Evolutionary conservation across 202 grass and related monocot species (phyloP).

Genomic region (Digitaria exilis): DNA sequence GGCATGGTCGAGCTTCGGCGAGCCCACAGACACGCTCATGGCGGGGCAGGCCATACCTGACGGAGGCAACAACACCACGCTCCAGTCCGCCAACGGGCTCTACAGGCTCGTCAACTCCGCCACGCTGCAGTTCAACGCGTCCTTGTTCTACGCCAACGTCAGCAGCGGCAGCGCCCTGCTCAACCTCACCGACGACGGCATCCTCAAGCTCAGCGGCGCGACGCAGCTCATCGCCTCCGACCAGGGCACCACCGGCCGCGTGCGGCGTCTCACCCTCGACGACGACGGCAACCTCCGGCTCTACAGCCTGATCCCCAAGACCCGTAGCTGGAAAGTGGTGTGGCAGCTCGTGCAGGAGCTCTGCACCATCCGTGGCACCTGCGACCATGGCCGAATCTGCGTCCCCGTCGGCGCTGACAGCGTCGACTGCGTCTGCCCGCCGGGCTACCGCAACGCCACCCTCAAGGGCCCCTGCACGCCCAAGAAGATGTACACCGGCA

Average conservation of each 20-base stretch:
- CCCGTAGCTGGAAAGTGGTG: conserved; percentile 31
- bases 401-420: conserved; percentile 45
- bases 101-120: conserved; percentile 40
- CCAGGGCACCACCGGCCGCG: not conserved
- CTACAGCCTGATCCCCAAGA: conserved; percentile 49
- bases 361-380: conserved; percentile 72
- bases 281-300: conserved; percentile 72
- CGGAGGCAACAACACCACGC: conserved; percentile 7
- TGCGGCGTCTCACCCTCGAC: conserved; percentile 78
- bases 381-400: conserved; percentile 55
- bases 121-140: not conserved
- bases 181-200: conserved; percentile 53
- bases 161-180: not conserved
- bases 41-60: conserved; percentile 43
- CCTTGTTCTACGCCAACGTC: conserved; percentile 37
- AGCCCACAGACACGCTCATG: conserved; percentile 67
- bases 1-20: conserved; percentile 50
- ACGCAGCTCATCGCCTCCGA: conserved; percentile 52
- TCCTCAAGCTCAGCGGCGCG: not conserved
- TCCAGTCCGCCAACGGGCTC: conserved; percentile 26
- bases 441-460: conserved; percentile 48
- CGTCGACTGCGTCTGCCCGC: conserved; percentile 69
- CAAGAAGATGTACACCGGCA: conserved; percentile 13
- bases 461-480: conserved; percentile 2
- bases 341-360: conserved; percentile 85